Evolutionary conservation across 257 asterid genomes (phyloP).

Genomic region (Solanum ossicruentum): DNA sequence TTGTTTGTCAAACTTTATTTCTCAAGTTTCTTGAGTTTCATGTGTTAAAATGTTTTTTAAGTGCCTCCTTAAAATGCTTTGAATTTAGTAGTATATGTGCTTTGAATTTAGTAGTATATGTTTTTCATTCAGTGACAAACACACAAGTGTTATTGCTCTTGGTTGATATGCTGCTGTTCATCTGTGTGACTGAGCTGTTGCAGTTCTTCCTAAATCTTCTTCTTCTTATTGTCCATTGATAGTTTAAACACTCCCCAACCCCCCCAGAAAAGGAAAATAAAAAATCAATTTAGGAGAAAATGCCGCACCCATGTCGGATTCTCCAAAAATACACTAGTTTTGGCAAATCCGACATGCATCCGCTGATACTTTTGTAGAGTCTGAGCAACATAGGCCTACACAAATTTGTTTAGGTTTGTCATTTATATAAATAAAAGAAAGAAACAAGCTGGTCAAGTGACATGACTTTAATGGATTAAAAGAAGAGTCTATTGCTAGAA

Average conservation of each 20-base stretch:
- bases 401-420: neutral
- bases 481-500: neutral
- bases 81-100: neutral
- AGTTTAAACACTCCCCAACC: neutral
- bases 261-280: neutral
- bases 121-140: neutral
- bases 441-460: neutral
- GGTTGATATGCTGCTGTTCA: neutral
- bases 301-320: too few relatives aligned
- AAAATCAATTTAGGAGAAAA: neutral
- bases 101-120: neutral
- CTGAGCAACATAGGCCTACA: neutral
- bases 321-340: too few relatives aligned
- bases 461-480: neutral
- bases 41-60: neutral
- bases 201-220: neutral
- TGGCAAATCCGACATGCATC: too few relatives aligned
- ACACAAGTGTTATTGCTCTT: neutral
- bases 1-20: neutral
- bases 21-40: neutral
- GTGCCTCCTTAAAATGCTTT: neutral
- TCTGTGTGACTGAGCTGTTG: neutral
- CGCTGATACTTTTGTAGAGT: too few relatives aligned
- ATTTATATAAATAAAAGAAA: neutral
- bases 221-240: neutral